Percentiles rank a stretch among this genome's conserved stretches.
Evolutionary conservation across 192 early-diverging fungal genomes (phyloP).

Genomic region (Gamsiella multidivaricata): DNA sequence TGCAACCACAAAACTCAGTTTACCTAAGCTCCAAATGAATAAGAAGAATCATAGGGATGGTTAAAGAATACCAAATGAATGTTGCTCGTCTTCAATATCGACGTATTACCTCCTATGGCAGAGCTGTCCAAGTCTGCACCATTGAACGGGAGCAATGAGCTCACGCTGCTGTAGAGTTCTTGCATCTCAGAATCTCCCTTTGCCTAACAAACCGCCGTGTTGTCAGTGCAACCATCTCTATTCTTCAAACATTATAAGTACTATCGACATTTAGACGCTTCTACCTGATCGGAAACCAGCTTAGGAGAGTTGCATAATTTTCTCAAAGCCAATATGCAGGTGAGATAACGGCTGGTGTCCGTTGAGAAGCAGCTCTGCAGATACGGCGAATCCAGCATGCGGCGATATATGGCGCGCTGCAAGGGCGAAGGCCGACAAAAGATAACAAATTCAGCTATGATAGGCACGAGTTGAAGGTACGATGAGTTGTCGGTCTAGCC

Average conservation of each 20-base stretch:
- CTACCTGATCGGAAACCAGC: conserved; percentile 29
- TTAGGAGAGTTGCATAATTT: conserved; percentile 57
- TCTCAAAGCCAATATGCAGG: conserved; percentile 57
- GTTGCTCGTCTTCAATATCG: no score
- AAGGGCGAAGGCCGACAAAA: conserved; percentile 60
- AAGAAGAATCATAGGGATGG: neutral
- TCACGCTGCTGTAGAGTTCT: conserved; percentile 27
- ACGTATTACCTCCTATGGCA: conserved; percentile 33
- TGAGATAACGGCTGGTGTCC: conserved; percentile 55
- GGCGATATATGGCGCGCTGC: conserved; percentile 56
- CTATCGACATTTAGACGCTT: conserved; percentile 3
- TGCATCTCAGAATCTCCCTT: conserved; percentile 12
- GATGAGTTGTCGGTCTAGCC: no score
- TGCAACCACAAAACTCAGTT: conserved; percentile 29
- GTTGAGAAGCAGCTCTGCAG: conserved; percentile 36
- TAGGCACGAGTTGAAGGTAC: neutral
- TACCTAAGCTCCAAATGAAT: conserved; percentile 10
- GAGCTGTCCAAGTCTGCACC: neutral
- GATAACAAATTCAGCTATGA: conserved; percentile 61
- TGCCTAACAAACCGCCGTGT: no score
- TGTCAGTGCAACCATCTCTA: no score
- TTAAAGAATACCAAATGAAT: no score
- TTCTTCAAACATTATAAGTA: no score
- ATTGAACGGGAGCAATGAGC: neutral
- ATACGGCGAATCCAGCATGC: conserved; percentile 33